phyloP scores from a whole-genome alignment of 225 moss, liverwort and hornwort genomes.

The Asterella californica region DNA sequence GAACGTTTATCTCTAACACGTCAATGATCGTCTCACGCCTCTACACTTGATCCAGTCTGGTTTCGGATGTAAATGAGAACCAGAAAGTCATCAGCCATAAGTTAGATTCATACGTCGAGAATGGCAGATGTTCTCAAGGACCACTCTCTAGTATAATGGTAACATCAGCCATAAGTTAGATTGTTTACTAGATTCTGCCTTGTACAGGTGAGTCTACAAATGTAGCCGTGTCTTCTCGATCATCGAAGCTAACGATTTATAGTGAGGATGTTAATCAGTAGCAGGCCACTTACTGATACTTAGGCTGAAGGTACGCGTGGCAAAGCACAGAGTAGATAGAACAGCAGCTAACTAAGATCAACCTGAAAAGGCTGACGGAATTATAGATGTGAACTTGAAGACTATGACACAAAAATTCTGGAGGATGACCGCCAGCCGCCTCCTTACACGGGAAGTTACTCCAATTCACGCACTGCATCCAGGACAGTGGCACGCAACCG shows the following conservation, averaged over 20 bases:
- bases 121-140: no score
- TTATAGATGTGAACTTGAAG: background rate
- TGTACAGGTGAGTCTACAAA: background rate
- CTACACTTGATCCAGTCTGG: background rate
- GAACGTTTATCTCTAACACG: background rate
- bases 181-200: background rate
- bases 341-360: conserved; percentile 5
- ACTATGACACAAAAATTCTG: background rate
- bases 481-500: background rate
- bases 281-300: background rate
- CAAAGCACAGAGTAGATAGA: background rate
- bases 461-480: conserved; percentile 5
- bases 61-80: background rate
- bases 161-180: no score
- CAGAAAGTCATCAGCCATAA: background rate
- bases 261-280: background rate
- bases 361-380: background rate
- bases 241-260: background rate
- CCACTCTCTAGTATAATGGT: no score
- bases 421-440: conserved; percentile 4
- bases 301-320: background rate
- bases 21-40: no score
- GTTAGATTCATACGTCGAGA: no score
- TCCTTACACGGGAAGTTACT: background rate
- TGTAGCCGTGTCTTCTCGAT: background rate